Conservation (phyloP, 805 yeast genomes). For the Pichia kluyveri region DNA sequence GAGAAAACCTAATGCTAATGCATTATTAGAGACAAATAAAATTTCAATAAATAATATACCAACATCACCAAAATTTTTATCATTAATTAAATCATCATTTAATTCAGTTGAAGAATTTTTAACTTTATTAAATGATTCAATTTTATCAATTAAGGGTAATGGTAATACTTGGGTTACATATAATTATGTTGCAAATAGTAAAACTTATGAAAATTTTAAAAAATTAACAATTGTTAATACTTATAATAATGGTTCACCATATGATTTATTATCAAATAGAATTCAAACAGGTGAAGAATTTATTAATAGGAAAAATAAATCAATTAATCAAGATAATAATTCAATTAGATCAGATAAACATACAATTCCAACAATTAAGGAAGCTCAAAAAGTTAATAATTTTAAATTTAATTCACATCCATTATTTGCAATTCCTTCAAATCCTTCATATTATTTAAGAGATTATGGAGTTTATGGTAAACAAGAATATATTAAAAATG, state of each 20-base stretch:
- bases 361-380: conserved; percentile 27
- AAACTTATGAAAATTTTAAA: conserved; percentile 22
- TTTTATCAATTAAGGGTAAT: conserved; percentile 70
- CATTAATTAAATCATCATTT: conserved; percentile 52
- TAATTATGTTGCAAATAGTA: conserved; percentile 23
- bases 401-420: conserved; percentile 40
- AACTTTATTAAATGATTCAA: conserved; percentile 59
- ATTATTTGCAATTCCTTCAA: conserved; percentile 60
- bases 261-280: conserved; percentile 47
- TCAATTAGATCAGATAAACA: conserved; percentile 6
- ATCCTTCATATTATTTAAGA: conserved; percentile 58
- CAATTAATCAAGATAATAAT: too few species aligned
- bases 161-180: conserved; percentile 90
- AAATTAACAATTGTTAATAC: conserved; percentile 66
- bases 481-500: conserved; percentile 58
- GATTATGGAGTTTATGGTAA: conserved; percentile 80
- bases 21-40: conserved; percentile 24
- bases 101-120: conserved; percentile 74
- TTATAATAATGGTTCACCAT: conserved; percentile 86
- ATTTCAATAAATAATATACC: conserved; percentile 20
- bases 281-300: conserved; percentile 17
- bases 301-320: conserved; percentile 5
- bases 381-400: conserved; percentile 36
- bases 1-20: conserved; percentile 20
- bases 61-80: conserved; percentile 23